These are phyloP conservation scores for Isoetes taiwanensis DNA, from an alignment of 75 land plant genomes.

Conservation along the genomic window DNA sequence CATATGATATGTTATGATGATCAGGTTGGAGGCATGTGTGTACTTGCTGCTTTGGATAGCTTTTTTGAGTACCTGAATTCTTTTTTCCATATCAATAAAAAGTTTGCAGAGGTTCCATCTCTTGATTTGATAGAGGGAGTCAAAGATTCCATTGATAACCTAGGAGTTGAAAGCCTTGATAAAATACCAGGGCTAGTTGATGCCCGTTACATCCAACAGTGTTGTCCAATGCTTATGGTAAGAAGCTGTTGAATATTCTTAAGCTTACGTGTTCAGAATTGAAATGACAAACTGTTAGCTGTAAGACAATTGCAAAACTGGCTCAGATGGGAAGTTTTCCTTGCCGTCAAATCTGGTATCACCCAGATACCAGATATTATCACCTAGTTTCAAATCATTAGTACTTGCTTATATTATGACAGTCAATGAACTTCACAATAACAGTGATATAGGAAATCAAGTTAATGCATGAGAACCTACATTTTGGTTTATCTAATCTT, in stretches of 20 bases:
- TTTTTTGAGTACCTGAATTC: slow-evolving; percentile 29
- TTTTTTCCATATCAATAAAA: background rate
- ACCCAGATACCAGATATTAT: too few relatives aligned
- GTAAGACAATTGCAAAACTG: too few relatives aligned
- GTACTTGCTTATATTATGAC: too few relatives aligned
- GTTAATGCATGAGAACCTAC: too few relatives aligned
- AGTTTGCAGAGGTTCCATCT: background rate
- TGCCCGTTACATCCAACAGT: slow-evolving; percentile 26
- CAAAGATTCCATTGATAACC: background rate
- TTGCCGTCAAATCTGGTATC: too few relatives aligned
- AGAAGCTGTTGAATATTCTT: background rate
- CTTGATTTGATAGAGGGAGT: background rate
- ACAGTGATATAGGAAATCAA: too few relatives aligned
- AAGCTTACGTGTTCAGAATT: too few relatives aligned
- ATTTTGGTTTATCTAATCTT: too few relatives aligned
- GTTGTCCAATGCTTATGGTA: slow-evolving; percentile 30
- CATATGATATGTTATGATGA: background rate
- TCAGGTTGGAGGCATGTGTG: slow-evolving; percentile 27
- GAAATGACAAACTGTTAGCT: too few relatives aligned
- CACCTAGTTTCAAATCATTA: too few relatives aligned
- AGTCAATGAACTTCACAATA: too few relatives aligned
- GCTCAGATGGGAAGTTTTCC: too few relatives aligned
- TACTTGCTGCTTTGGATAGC: slow-evolving; percentile 24
- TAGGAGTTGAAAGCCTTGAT: slow-evolving; percentile 13
- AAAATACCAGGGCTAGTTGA: slow-evolving; percentile 26